phyloP scores from a whole-genome alignment of 2,329 filamentous ascomycete genomes.

The Amphichorda felina region DNA sequence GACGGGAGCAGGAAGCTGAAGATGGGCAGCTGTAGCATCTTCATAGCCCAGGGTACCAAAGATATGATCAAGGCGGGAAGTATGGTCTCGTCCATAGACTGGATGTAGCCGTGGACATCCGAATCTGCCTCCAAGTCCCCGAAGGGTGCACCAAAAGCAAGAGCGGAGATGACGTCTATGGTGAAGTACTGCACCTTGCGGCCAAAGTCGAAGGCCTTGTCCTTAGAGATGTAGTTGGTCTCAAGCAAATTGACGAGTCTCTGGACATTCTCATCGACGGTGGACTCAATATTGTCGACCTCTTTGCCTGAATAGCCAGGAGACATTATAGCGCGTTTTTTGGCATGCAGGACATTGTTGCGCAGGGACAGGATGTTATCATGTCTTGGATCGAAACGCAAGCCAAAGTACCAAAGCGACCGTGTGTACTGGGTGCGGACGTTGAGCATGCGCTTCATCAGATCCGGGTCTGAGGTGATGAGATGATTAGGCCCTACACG shows the following conservation, averaged over 20 bases:
- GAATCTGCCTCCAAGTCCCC: slow-evolving; percentile 34
- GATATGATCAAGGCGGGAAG: slow-evolving; percentile 29
- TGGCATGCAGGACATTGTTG: too few species aligned
- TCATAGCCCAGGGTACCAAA: slow-evolving; percentile 26
- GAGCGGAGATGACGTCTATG: slow-evolving; percentile 40
- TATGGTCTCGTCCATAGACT: slow-evolving; percentile 27
- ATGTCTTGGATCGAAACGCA: too few species aligned
- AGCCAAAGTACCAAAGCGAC: too few species aligned
- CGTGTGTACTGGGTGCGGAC: too few species aligned
- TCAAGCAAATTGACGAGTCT: slow-evolving; percentile 35
- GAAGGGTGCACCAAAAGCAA: slow-evolving; percentile 39
- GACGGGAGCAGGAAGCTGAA: slow-evolving; percentile 28
- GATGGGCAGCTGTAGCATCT: slow-evolving; percentile 26
- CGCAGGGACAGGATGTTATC: too few species aligned
- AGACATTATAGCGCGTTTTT: too few species aligned
- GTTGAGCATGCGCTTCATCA: too few species aligned
- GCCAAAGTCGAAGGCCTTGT: slow-evolving; percentile 37
- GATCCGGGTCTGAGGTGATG: too few species aligned
- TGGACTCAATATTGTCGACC: slow-evolving; percentile 32
- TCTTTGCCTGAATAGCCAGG: slow-evolving; percentile 47
- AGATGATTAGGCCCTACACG: too few species aligned
- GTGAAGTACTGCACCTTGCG: slow-evolving; percentile 41
- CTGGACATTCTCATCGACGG: slow-evolving; percentile 33
- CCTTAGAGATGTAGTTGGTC: slow-evolving; percentile 27
- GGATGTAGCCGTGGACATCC: slow-evolving; percentile 36